Evolutionary conservation across 768 basidiomycete species (phyloP).

Genomic region (Suillus fuscotomentosus): DNA sequence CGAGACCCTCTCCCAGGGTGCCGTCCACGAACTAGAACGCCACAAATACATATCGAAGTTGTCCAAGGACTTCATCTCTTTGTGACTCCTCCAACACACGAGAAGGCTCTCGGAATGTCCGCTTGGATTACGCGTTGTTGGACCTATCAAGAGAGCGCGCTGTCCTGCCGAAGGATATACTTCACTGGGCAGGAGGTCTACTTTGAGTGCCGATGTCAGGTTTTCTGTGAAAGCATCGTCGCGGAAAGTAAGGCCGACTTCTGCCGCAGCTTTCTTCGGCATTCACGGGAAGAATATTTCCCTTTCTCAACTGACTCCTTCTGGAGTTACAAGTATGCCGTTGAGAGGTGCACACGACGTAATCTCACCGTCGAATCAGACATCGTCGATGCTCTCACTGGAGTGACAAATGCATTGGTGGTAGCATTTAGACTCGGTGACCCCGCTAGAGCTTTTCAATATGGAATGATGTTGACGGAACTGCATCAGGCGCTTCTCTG

Average conservation of each 20-base stretch:
- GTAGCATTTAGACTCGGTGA: background rate
- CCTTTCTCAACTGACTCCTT: background rate
- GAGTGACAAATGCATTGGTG: background rate
- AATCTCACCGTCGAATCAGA: slow-evolving; percentile 2
- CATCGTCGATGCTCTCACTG: background rate
- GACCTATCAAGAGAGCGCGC: slow-evolving; percentile 20
- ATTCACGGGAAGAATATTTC: background rate
- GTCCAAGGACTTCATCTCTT: slow-evolving; percentile 21
- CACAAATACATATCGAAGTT: slow-evolving; percentile 15
- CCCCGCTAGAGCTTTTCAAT: background rate
- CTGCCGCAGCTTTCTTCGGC: background rate
- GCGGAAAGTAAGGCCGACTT: slow-evolving; percentile 11
- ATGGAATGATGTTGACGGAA: slow-evolving; percentile 7
- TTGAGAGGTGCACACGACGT: background rate
- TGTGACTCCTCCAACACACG: slow-evolving; percentile 12
- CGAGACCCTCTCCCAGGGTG: slow-evolving; percentile 14
- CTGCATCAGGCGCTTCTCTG: slow-evolving; percentile 18
- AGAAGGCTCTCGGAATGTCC: slow-evolving; percentile 5
- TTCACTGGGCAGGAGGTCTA: slow-evolving; percentile 23
- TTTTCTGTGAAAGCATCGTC: slow-evolving; percentile 21
- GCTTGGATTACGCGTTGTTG: slow-evolving; percentile 21
- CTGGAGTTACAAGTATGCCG: background rate
- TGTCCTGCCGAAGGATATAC: slow-evolving; percentile 20
- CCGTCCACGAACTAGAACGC: slow-evolving; percentile 9
- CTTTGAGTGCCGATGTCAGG: slow-evolving; percentile 17